Evolutionary conservation across 331 rosid species (phyloP).

Genomic region (Malus hybrid): DNA sequence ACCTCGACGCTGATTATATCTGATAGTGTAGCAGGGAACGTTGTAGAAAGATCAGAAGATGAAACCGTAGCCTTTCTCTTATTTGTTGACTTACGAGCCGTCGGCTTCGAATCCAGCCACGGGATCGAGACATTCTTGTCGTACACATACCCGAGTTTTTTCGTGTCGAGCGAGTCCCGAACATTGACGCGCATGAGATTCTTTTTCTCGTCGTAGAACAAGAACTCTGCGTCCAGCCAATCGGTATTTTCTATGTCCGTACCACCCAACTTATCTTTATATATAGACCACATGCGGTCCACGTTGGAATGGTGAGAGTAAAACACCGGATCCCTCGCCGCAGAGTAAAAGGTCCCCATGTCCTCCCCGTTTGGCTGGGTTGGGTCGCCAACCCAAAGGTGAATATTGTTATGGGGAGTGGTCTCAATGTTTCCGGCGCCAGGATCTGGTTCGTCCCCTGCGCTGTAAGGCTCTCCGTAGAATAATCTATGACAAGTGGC

Average conservation of each 20-base stretch:
- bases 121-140: conserved; percentile 46
- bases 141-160: conserved; percentile 42
- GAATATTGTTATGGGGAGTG: conserved; percentile 9
- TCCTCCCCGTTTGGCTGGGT: background rate
- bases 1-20: conserved; percentile 28
- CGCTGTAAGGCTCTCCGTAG: conserved; percentile 3
- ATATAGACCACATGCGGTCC: conserved; percentile 65
- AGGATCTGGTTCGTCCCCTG: background rate
- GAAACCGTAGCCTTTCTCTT: conserved; percentile 19
- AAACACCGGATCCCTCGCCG: conserved; percentile 76
- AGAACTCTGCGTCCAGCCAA: conserved; percentile 54
- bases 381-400: background rate
- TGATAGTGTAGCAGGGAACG: conserved; percentile 39
- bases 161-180: conserved; percentile 47
- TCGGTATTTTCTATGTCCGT: conserved; percentile 35
- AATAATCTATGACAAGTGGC: background rate
- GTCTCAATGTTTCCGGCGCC: conserved; percentile 7
- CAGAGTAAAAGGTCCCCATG: conserved; percentile 42
- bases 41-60: background rate
- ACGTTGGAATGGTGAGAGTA: conserved; percentile 63
- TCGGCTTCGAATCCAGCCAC: conserved; percentile 54
- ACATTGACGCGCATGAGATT: conserved; percentile 53
- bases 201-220: conserved; percentile 72
- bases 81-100: conserved; percentile 22
- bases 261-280: conserved; percentile 53